phyloP scores from a whole-genome alignment of 2,329 filamentous ascomycete genomes.

The Fusarium verticillioides region DNA sequence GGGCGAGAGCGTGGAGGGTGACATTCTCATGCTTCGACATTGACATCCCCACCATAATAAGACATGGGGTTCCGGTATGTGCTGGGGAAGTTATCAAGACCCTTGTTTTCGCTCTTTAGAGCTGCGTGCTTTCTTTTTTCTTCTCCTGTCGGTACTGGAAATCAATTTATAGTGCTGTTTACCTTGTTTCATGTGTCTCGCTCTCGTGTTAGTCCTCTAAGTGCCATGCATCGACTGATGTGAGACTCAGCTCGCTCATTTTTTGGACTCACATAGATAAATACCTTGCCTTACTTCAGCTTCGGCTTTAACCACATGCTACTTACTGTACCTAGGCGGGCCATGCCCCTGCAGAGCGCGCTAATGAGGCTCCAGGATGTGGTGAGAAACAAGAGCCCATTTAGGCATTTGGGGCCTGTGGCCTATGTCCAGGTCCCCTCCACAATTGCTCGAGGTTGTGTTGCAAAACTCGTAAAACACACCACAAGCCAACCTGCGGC shows the following conservation, averaged over 20 bases:
- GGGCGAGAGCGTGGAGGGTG: conserved; percentile 48
- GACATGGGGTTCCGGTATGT: conserved; percentile 33
- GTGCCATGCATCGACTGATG: conserved; percentile 14
- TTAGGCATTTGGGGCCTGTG: conserved; percentile 18
- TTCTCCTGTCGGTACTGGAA: neutral
- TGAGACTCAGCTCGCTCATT: neutral
- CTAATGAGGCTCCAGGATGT: conserved; percentile 30
- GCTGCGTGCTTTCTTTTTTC: neutral
- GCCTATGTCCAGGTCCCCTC: conserved; percentile 3
- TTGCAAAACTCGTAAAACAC: conserved; percentile 18
- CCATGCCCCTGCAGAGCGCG: conserved; percentile 25
- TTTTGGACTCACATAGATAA: neutral
- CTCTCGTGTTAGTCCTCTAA: neutral
- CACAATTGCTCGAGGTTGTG: conserved; percentile 1
- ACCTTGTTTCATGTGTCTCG: conserved; percentile 1
- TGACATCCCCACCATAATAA: conserved; percentile 35
- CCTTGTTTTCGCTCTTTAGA: conserved; percentile 34
- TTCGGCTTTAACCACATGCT: conserved; percentile 26
- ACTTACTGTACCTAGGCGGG: neutral
- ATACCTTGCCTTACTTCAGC: neutral
- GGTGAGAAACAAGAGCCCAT: conserved; percentile 31
- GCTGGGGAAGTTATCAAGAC: conserved; percentile 38
- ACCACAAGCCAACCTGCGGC: conserved; percentile 18
- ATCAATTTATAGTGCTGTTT: neutral
- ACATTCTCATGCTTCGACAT: conserved; percentile 42